Evolutionary conservation across 2,329 filamentous ascomycete genomes (phyloP), one percentile per base, ranked within the genome.

Genomic region (Xenoacremonium recifei): DNA sequence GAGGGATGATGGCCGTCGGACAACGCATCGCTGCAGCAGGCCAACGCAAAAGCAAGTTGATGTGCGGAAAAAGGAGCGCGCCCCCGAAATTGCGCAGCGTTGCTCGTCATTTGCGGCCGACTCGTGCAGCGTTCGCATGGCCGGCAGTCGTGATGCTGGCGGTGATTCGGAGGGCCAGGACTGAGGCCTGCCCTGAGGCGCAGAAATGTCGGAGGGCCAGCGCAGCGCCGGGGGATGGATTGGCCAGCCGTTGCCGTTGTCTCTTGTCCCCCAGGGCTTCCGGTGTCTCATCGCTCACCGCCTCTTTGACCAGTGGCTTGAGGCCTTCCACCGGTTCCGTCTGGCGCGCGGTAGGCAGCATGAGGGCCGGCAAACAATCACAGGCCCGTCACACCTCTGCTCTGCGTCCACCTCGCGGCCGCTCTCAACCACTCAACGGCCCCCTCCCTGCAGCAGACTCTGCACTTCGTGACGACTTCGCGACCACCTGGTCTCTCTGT

Each of bases 1-100:
- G 61, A 68, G 61, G 63, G 63, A 64, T 65, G 45, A 65, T 63
- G 63, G 64, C 63, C 72, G 71, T 67, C 68, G 60, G 59, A 66
- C 68, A 71, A 64, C 68, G 55, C 67, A 71, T 62, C 67, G 62
- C 47, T 69, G 68, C 68, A 69, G 60, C 44, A 49, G 42, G 41
- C 48, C 54, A 54, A 49, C 49, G 49, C 49, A 52, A 57, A 57
- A 56, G 37, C 44, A 54, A 55, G 53, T 44, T 46, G 45, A 50
- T 42, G 45, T 32, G 44, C 42, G 25, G 35, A 25, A 33, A 41
- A 36, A 38, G 34, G 44, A 54, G 53, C 47, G 44, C 45, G 53
- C 50, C 40, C 31, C 48, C 46, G 53, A 58, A 39, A 57, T 55
- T 58, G 45, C 45, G 39, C 43, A n/a, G 23, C 20, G 32, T 37